Base-by-base conservation (phyloP, 2,329 filamentous ascomycete genomes). In the Parafenestella ontariensis region DNA sequence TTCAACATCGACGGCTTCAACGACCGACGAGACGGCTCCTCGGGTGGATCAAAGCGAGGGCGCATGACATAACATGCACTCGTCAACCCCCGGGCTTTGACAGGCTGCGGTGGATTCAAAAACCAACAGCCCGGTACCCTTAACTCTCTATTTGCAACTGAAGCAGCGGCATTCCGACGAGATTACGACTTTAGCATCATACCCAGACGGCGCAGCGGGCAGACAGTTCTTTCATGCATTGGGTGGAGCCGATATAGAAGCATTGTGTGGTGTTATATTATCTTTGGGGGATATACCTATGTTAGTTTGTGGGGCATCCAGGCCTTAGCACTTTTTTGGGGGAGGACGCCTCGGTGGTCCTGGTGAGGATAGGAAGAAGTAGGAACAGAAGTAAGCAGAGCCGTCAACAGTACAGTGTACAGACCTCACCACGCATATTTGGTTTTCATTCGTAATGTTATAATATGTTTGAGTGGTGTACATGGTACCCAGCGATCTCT, bases 1-100 rank as follows among this genome's bases (percentile, higher is more conserved):
- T 92, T 92, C 69, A 89, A 91, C 67, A 78, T 90, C 7, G 85
- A 86, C 48, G 86, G 85, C 59, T 73, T 89, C 46, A 81, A 84
- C 54, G 84, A 76, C 45, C 64, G 84, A 39, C 89, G 88, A 68
- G 88, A 91, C 51, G 67, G 63, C 13, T 59, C 63, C 13, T 73
- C 68, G 1, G 75, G 74, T 3, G 75, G 74, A n/a, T 62, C 70
- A 0, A 78, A 78, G 68, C 64, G 74, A 36, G 73, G 76, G 21
- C 71, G 74, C 21, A 75, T 73, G 66, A 68, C 70, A 40, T 77
- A 59, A 61, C 28, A 24, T 6, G 3, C 8, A 34, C 31, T 17
- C 6, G 13, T 6, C 15, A 34, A n/a, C 9, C 4, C 31, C 4
- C 31, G 15, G 13, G 13, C 31, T 34, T 31, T n/a, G 31, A 13